Evolutionary conservation across 306 rosid species (phyloP).

Genomic region (Hippophae rhamnoides): DNA sequence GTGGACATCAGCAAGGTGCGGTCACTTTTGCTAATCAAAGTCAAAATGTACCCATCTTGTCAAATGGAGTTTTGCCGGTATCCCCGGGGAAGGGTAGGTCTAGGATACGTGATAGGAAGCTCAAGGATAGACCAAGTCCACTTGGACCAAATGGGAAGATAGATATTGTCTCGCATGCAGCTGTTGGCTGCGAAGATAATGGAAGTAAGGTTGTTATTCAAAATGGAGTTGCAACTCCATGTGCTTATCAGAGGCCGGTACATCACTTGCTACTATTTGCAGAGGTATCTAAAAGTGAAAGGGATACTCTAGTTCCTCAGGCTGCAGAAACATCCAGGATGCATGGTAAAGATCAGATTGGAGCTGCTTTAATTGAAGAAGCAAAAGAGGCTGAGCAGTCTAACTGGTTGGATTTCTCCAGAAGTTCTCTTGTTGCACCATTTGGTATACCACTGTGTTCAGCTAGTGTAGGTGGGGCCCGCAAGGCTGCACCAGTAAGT

Average conservation of each 20-base stretch:
- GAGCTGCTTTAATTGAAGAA: slow-evolving; percentile 40
- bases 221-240: slow-evolving; percentile 58
- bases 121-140: slow-evolving; percentile 84
- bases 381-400: slow-evolving; percentile 65
- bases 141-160: slow-evolving; percentile 94
- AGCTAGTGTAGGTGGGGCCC: slow-evolving; percentile 90
- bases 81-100: slow-evolving; percentile 73
- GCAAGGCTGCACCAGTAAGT: slow-evolving; percentile 51
- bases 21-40: slow-evolving; percentile 42
- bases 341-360: slow-evolving; percentile 38
- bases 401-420: slow-evolving; percentile 35
- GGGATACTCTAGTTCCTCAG: slow-evolving; percentile 34
- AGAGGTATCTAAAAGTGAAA: slow-evolving; percentile 61
- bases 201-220: slow-evolving; percentile 49
- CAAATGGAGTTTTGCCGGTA: slow-evolving; percentile 69
- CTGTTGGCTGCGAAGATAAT: slow-evolving; percentile 51
- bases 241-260: slow-evolving; percentile 75
- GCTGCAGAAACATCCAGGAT: slow-evolving; percentile 53
- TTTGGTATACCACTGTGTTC: slow-evolving; percentile 85
- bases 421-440: slow-evolving; percentile 72
- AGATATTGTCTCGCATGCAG: slow-evolving; percentile 40
- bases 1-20: slow-evolving; percentile 56
- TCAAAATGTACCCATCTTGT: slow-evolving; percentile 56
- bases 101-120: slow-evolving; percentile 63
- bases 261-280: slow-evolving; percentile 74